Evolutionary conservation across 805 yeast species (phyloP).

Genomic region (Monosporozyma servazzii): DNA sequence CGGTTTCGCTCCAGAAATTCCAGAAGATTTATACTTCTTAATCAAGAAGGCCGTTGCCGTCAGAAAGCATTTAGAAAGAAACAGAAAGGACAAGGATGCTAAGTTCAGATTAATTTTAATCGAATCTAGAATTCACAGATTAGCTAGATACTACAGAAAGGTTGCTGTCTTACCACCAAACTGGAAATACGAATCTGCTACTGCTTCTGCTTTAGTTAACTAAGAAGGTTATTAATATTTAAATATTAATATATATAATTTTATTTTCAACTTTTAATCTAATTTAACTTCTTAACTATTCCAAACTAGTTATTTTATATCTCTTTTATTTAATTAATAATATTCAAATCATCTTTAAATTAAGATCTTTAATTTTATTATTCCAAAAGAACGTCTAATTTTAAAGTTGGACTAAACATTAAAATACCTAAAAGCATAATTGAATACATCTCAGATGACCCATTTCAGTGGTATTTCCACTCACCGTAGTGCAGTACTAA

Average conservation of each 20-base stretch:
- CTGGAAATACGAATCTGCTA: conserved; percentile 99
- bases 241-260: conserved; percentile 8
- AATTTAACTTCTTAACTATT: conserved; percentile 6
- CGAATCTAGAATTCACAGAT: conserved; percentile 99
- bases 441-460: conserved; percentile 13
- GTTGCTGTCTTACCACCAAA: conserved; percentile 98
- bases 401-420: background rate
- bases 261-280: conserved; percentile 8
- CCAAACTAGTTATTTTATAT: conserved; percentile 3
- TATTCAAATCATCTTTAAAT: background rate
- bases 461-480: conserved; percentile 24
- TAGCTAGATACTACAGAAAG: conserved; percentile 99
- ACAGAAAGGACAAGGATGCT: conserved; percentile 99
- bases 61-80: conserved; percentile 99
- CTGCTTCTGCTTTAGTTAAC: conserved; percentile 99
- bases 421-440: background rate
- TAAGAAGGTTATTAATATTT: conserved; percentile 37
- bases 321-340: background rate
- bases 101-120: conserved; percentile 99
- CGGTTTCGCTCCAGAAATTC: conserved; percentile 99
- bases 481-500: conserved; percentile 25
- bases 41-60: conserved; percentile 99
- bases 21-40: conserved; percentile 98
- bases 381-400: background rate
- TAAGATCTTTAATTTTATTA: background rate